phyloP scores from a whole-genome alignment of 352 stramenopile genomes.

The Pythium graminicola region DNA sequence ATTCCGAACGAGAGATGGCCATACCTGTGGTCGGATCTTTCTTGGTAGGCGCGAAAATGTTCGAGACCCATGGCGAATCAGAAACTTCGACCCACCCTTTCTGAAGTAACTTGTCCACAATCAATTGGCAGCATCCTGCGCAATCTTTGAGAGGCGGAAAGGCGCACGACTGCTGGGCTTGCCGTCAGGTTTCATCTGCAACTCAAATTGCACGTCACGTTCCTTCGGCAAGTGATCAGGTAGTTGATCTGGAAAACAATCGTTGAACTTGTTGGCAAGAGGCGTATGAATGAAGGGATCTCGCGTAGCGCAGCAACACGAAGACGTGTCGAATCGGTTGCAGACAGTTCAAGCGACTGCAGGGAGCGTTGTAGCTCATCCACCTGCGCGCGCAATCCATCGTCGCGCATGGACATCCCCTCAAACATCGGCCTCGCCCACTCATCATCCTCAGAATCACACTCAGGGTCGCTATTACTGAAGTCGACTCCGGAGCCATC shows the following conservation, averaged over 20 bases:
- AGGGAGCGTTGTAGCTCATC: too few relatives aligned
- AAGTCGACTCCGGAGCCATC: too few relatives aligned
- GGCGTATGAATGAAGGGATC: neutral
- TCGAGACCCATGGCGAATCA: constrained; percentile 19
- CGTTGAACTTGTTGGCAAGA: neutral
- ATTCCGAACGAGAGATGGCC: neutral
- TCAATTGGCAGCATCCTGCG: constrained; percentile 11
- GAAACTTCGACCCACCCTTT: constrained; percentile 16
- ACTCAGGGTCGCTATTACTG: too few relatives aligned
- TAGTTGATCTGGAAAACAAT: constrained; percentile 11
- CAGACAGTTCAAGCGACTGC: too few relatives aligned
- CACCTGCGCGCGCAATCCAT: too few relatives aligned
- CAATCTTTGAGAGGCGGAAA: constrained; percentile 14
- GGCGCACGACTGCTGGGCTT: constrained; percentile 7
- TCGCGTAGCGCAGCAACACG: neutral
- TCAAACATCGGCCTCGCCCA: too few relatives aligned
- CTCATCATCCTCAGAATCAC: too few relatives aligned
- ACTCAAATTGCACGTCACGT: constrained; percentile 10
- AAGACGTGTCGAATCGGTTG: neutral
- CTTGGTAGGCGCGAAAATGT: constrained; percentile 25
- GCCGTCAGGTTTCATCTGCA: constrained; percentile 19
- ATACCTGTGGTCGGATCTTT: constrained; percentile 20
- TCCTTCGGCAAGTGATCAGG: constrained; percentile 2
- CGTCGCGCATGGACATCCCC: too few relatives aligned
- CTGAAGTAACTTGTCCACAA: constrained; percentile 8